Evolutionary conservation across 768 basidiomycete genomes (phyloP).

Genomic region (Phanerochaete carnosa): DNA sequence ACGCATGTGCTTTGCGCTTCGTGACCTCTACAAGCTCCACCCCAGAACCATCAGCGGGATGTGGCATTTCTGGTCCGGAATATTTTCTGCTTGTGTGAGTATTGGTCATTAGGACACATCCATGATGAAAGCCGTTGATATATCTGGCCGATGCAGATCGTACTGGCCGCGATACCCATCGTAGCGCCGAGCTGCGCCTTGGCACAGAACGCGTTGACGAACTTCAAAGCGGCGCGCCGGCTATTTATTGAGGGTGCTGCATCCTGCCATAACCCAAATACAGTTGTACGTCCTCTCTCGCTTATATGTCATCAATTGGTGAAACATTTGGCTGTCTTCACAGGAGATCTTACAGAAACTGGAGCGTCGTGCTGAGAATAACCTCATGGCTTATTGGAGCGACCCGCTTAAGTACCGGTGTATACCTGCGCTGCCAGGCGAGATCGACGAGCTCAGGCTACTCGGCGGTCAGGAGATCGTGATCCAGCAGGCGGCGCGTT

Average conservation of each 20-base stretch:
- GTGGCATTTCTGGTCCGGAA: constrained; percentile 52
- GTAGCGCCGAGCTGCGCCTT: constrained; percentile 43
- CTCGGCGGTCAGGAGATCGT: constrained; percentile 1
- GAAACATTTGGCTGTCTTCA: background rate
- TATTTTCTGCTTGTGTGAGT: constrained; percentile 49
- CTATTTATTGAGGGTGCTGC: constrained; percentile 43
- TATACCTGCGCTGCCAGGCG: background rate
- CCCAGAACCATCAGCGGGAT: constrained; percentile 29
- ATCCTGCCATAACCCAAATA: constrained; percentile 33
- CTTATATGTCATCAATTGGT: background rate
- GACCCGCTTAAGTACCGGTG: background rate
- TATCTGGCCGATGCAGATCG: constrained; percentile 29
- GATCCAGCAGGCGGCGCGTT: constrained; percentile 1
- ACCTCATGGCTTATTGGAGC: constrained; percentile 24
- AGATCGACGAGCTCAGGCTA: constrained; percentile 1
- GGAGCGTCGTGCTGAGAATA: constrained; percentile 30
- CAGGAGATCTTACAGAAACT: constrained; percentile 37
- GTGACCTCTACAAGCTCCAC: constrained; percentile 34
- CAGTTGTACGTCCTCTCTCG: constrained; percentile 28
- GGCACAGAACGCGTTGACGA: constrained; percentile 35
- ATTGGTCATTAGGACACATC: background rate
- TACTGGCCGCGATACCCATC: constrained; percentile 43
- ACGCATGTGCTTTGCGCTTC: constrained; percentile 38
- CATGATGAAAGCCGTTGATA: background rate
- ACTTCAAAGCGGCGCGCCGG: constrained; percentile 34